Conservation (phyloP, 352 stramenopile genomes). For the Paralagenidium karlingii region DNA sequence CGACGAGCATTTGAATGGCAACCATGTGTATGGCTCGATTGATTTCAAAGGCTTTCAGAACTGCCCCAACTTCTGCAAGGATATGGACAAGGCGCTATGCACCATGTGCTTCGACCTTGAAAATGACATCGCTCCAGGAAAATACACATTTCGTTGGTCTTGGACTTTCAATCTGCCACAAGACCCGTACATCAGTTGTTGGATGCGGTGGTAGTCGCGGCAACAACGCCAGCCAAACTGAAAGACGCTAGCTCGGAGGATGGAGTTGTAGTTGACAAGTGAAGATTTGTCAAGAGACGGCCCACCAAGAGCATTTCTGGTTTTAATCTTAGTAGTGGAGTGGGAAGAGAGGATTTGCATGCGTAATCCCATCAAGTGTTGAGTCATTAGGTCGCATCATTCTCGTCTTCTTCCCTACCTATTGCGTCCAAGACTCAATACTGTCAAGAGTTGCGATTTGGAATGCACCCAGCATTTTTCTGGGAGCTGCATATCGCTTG, state of each 20-base stretch:
- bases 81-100: constrained; percentile 16
- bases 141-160: constrained; percentile 23
- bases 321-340: too few species aligned
- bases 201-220: too few species aligned
- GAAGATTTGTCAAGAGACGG: too few species aligned
- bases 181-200: constrained; percentile 18
- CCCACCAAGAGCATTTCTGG: neutral
- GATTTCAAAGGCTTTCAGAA: constrained; percentile 28
- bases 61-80: constrained; percentile 21
- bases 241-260: neutral
- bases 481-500: too few species aligned
- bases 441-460: too few species aligned
- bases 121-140: constrained; percentile 13
- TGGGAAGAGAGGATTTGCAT: too few species aligned
- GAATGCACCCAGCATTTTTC: too few species aligned
- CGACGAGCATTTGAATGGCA: constrained; percentile 12
- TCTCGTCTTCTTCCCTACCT: too few species aligned
- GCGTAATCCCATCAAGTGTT: too few species aligned
- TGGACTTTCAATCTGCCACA: constrained; percentile 18
- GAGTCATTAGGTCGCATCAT: too few species aligned
- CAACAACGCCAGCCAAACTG: too few species aligned
- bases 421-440: too few species aligned
- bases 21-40: constrained; percentile 11
- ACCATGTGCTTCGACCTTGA: constrained; percentile 32
- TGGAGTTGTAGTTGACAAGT: neutral